phyloP scores from a whole-genome alignment of 805 yeast genomes.

The Schizosaccharomyces japonicus region DNA sequence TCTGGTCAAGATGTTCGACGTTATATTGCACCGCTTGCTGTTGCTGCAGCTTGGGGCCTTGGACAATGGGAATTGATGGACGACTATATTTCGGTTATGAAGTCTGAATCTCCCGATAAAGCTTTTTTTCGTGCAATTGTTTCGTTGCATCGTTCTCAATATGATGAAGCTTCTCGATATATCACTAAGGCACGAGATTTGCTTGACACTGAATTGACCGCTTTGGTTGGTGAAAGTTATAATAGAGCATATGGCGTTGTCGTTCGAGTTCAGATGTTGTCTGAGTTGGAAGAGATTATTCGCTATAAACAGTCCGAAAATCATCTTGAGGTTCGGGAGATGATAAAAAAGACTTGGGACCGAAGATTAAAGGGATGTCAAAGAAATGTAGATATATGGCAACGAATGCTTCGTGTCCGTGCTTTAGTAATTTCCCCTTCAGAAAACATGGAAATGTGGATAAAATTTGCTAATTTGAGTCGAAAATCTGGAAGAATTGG shows the following conservation, averaged over 20 bases:
- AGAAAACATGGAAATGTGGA: constrained; percentile 94
- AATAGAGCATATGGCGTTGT: constrained; percentile 92
- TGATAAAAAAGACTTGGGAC: constrained; percentile 82
- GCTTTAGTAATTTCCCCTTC: constrained; percentile 84
- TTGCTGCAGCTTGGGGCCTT: constrained; percentile 97
- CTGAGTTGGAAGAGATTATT: constrained; percentile 87
- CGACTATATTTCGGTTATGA: constrained; percentile 71
- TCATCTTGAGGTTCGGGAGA: constrained; percentile 51
- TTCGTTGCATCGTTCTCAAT: constrained; percentile 64
- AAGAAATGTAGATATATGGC: constrained; percentile 97
- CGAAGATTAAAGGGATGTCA: constrained; percentile 81
- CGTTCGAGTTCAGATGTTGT: constrained; percentile 88
- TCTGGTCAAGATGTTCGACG: constrained; percentile 52
- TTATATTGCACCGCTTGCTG: constrained; percentile 86
- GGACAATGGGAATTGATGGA: constrained; percentile 95
- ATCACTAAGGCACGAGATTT: constrained; percentile 70
- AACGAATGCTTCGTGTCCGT: constrained; percentile 74
- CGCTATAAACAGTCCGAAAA: constrained; percentile 67
- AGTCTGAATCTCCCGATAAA: constrained; percentile 74
- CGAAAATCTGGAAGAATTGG: constrained; percentile 83
- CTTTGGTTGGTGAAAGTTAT: constrained; percentile 83
- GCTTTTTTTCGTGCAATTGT: constrained; percentile 86
- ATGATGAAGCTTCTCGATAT: constrained; percentile 54
- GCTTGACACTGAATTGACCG: constrained; percentile 77
- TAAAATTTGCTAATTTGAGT: constrained; percentile 86